Conservation (phyloP, 2,329 filamentous ascomycete genomes). For the Corynespora cassiicola region DNA sequence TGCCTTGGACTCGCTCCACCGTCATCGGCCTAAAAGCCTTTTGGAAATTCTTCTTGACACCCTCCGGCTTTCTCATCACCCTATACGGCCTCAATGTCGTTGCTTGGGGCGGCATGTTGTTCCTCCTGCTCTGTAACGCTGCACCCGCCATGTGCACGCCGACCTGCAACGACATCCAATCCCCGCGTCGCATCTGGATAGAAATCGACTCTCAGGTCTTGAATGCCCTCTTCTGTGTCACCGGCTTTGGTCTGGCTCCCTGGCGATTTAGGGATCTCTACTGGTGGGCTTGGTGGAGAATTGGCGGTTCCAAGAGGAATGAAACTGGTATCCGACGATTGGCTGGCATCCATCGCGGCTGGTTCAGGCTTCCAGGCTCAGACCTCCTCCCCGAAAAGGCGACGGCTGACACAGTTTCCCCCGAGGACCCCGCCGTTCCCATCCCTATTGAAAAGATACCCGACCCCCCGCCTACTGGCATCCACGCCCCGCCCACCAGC, state of each 20-base stretch:
- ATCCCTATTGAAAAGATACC: conserved; percentile 69
- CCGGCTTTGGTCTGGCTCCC: conserved; percentile 81
- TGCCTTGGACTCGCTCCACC: conserved; percentile 65
- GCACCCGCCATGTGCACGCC: conserved; percentile 73
- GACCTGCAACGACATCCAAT: conserved; percentile 76
- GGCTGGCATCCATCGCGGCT: conserved; percentile 75
- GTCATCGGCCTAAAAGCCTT: conserved; percentile 66
- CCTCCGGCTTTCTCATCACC: conserved; percentile 76
- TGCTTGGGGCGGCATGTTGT: conserved; percentile 91
- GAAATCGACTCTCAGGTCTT: conserved; percentile 85
- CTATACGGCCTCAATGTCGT: conserved; percentile 84
- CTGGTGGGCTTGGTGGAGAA: conserved; percentile 68
- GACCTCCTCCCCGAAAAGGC: conserved; percentile 55
- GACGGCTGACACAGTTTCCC: conserved; percentile 26
- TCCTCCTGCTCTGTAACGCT: conserved; percentile 80
- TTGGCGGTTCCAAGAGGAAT: conserved; percentile 56
- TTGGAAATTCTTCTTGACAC: conserved; percentile 76
- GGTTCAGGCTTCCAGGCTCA: conserved; percentile 76
- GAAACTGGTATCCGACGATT: conserved; percentile 67
- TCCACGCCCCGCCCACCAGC: conserved; percentile 70
- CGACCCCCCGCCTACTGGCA: conserved; percentile 72
- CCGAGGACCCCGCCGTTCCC: conserved; percentile 61
- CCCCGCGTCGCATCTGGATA: conserved; percentile 81
- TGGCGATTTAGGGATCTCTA: conserved; percentile 86
- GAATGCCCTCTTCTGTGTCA: conserved; percentile 85